Conservation (phyloP, 805 yeast species). For the Metschnikowia aberdeeniae region DNA sequence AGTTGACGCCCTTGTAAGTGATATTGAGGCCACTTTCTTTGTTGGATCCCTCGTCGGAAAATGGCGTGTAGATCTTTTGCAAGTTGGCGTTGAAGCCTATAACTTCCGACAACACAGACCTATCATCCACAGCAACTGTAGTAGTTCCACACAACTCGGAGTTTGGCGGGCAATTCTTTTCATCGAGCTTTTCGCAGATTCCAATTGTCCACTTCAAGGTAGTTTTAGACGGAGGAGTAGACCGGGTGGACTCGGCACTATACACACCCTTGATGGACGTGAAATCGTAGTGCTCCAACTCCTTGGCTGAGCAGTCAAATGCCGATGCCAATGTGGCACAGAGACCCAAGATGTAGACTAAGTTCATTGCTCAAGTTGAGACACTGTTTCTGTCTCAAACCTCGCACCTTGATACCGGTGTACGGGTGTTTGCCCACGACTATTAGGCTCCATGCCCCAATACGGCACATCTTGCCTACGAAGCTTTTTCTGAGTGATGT, state of each 20-base stretch:
- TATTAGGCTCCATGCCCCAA: no score
- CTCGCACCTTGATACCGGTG: conserved; percentile 22
- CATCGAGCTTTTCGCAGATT: conserved; percentile 50
- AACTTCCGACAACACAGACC: conserved; percentile 53
- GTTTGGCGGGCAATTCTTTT: conserved; percentile 59
- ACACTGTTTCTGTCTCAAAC: conserved; percentile 15
- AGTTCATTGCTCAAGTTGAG: conserved; percentile 32
- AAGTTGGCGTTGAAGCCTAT: conserved; percentile 51
- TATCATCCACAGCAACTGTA: conserved; percentile 45
- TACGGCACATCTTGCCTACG: no score
- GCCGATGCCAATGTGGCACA: conserved; percentile 16
- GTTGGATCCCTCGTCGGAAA: conserved; percentile 25
- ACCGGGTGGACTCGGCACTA: conserved; percentile 32
- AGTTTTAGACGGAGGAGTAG: conserved; percentile 79
- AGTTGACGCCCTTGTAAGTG: conserved; percentile 48
- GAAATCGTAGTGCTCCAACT: conserved; percentile 40
- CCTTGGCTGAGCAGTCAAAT: conserved; percentile 34
- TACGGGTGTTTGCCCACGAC: conserved; percentile 10
- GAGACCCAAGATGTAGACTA: conserved; percentile 24
- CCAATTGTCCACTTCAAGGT: conserved; percentile 65
- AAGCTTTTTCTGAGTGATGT: no score
- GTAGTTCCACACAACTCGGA: conserved; percentile 80
- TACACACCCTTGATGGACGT: conserved; percentile 48
- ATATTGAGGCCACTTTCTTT: conserved; percentile 34
- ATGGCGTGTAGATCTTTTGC: conserved; percentile 25